Percentiles rank a stretch among this genome's conserved stretches.
Evolutionary conservation across 192 early-diverging fungal genomes (phyloP).

Genomic region (Coemansia sp.): DNA sequence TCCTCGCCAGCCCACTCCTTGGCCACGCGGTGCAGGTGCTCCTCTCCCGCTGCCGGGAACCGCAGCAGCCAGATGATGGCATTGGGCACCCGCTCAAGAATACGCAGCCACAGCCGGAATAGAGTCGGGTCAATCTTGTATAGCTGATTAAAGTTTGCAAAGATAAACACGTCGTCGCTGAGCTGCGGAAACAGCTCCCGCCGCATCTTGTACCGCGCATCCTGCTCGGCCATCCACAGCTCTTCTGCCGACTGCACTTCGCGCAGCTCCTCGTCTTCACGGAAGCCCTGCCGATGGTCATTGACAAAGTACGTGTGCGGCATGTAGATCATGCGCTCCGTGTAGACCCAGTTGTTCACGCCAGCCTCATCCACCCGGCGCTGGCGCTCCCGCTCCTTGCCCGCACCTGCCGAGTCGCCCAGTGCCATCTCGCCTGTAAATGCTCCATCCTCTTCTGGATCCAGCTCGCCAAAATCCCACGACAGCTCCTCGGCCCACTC

Average conservation of each 20-base stretch:
- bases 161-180: constrained; percentile 80
- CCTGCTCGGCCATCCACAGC: constrained; percentile 76
- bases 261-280: constrained; percentile 65
- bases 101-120: constrained; percentile 81
- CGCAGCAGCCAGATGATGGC: constrained; percentile 87
- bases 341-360: constrained; percentile 69
- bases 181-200: constrained; percentile 80
- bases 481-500: constrained; percentile 57
- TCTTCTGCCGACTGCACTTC: constrained; percentile 38
- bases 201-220: constrained; percentile 79
- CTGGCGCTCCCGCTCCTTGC: not conserved
- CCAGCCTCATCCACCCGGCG: constrained; percentile 18
- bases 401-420: too few species aligned
- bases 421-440: constrained; percentile 23
- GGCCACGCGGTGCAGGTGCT: constrained; percentile 69
- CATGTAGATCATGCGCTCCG: constrained; percentile 88
- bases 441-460: constrained; percentile 38
- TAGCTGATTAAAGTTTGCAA: constrained; percentile 96
- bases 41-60: constrained; percentile 85
- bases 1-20: constrained; percentile 69
- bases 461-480: constrained; percentile 51
- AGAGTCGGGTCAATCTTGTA: constrained; percentile 94
- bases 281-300: constrained; percentile 89
- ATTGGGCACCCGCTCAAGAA: constrained; percentile 77
- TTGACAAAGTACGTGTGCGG: constrained; percentile 93